phyloP scores from a whole-genome alignment of 805 yeast species.

The Kuraishia hungarica region DNA sequence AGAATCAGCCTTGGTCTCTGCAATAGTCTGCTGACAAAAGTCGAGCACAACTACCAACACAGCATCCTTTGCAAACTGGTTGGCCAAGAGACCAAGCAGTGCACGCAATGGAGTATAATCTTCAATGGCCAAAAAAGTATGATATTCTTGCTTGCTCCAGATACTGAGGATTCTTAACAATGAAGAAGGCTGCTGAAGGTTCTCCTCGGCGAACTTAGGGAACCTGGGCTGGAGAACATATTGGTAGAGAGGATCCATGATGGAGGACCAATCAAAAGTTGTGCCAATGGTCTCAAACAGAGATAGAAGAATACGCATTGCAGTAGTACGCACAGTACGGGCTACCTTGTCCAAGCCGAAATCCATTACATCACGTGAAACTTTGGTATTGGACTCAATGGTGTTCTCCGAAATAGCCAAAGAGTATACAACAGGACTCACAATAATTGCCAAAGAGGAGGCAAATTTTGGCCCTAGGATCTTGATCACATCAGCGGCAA shows the following conservation, averaged over 20 bases:
- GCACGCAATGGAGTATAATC: constrained; percentile 46
- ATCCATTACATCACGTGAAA: constrained; percentile 12
- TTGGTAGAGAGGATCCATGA: constrained; percentile 40
- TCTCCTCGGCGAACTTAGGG: constrained; percentile 60
- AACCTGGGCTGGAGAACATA: constrained; percentile 59
- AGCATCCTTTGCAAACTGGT: constrained; percentile 53
- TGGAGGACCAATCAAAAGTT: constrained; percentile 45
- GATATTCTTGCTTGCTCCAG: constrained; percentile 37
- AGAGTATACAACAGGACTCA: constrained; percentile 50
- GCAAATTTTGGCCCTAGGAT: constrained; percentile 52
- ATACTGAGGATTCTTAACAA: constrained; percentile 61
- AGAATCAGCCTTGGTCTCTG: constrained; percentile 28
- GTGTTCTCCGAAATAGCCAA: constrained; percentile 44
- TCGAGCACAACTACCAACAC: constrained; percentile 51
- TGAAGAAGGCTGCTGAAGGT: constrained; percentile 77
- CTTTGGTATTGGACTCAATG: constrained; percentile 18
- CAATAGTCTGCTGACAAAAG: constrained; percentile 40
- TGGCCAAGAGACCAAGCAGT: constrained; percentile 44
- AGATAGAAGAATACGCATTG: constrained; percentile 53
- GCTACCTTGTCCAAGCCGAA: constrained; percentile 34
- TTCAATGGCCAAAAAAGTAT: constrained; percentile 46
- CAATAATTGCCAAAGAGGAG: constrained; percentile 36
- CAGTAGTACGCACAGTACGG: constrained; percentile 53
- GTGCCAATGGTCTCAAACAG: constrained; percentile 48
- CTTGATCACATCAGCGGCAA: constrained; percentile 45